Evolutionary conservation across 1,284 basidiomycete genomes (phyloP), one percentile per base, ranked within the genome.

Genomic region (Macrocystidia cucumis): DNA sequence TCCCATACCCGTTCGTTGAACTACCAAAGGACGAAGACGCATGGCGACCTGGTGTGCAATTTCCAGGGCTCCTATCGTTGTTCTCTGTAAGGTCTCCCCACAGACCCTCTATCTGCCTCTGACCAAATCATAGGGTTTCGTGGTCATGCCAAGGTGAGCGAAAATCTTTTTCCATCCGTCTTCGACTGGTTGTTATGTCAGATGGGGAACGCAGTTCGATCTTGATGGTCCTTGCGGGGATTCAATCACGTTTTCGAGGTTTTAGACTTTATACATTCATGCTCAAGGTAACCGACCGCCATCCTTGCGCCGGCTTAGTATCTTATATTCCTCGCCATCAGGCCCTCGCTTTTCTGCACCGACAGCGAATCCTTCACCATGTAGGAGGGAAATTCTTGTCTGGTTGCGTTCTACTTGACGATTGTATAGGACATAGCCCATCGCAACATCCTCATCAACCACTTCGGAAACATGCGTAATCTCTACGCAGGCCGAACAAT

Each of bases 141-240:
- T 33, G 11, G 44, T 50, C 6, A 50, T 52, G 44, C 50, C 49
- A 12, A 43, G 47, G 50, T 49, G 22, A 5, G 35, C 12, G 22
- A 13, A 13, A n/a, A 18, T 8, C 32, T 34, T 7, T 7, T 16
- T 12, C 12, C 5, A n/a, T n/a, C n/a, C 8, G 8, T 6, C 5
- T 28, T 31, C 17, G n/a, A 32, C 9, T 22, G 17, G 22, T 8
- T n/a, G n/a, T n/a, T n/a, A n/a, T n/a, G n/a, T n/a, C 19, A 33
- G 31, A 19, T 33, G 31, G 31, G 31, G 31, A 7, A n/a, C n/a
- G 9, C 20, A 18, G 9, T 5, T 12, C 5, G n/a, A n/a, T n/a
- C n/a, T n/a, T n/a, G n/a, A n/a, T n/a, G n/a, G n/a, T n/a, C n/a
- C 5, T 20, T 22, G 13, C 23, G 7, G 6, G 13, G 14, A 4